Base-by-base conservation (phyloP, 495 filamentous ascomycete genomes). In the Tuber magnatum region DNA sequence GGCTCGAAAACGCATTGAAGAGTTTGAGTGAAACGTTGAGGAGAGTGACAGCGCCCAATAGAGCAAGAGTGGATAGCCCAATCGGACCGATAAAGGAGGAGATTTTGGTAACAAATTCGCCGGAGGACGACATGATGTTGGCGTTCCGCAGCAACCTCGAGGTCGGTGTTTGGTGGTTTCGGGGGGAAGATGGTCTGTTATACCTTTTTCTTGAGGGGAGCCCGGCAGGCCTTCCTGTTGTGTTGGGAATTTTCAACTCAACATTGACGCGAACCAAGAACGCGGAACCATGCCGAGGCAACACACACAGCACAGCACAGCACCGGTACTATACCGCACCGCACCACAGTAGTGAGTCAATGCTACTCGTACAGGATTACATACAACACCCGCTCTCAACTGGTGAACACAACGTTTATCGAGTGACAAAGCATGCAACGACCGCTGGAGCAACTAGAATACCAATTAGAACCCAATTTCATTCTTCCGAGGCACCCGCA, bases 1-100 rank as follows among this genome's bases (percentile, higher is more conserved):
- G 82, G 83, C 89, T 92, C 68, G 92, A 82, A 51, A 97, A 71
- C 38, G 77, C 80, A 74, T 76, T 80, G 22, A 39, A 22, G 65
- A 77, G 24, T 69, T 81, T 81, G 32, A 81, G 70, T 7, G 74
- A 74, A 48, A 71, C 70, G 18, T 72, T 75, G 68, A 76, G 51
- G 61, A 74, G 44, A 51, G 76, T 76, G 56, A 76, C 48, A 74
- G 80, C 82, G 74, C 79, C 80, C 51, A 81, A 74, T 38, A 80
- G 70, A 65, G 81, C 80, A 40, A 82, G 61, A 18, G 70, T 38
- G 18, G 72, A 69, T 28, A 81, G 44, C 20, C 69, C 72, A 71
- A 74, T 81, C 6, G 75, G 79, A 28, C 78, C 79, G 2, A 79
- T 61, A 41, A 70, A 51, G 42, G 76, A 75, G 43, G 77, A 75